Conservation (phyloP, 345 rosid species). For the Balakata baccata region DNA sequence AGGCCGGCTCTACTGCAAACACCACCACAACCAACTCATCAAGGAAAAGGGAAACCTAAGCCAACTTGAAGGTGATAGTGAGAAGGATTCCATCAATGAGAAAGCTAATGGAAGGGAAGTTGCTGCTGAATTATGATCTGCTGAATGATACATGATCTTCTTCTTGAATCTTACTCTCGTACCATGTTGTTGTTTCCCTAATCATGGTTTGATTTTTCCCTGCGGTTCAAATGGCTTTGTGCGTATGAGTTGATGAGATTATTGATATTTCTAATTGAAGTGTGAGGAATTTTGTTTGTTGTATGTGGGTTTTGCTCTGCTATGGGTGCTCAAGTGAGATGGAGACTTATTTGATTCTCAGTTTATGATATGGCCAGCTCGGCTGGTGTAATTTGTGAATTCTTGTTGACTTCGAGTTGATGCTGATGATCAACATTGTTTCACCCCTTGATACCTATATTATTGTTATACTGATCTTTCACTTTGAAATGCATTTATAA, state of each 20-base stretch:
- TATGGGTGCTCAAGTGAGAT: slow-evolving; percentile 23
- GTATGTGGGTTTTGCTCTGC: slow-evolving; percentile 14
- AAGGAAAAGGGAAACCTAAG: slow-evolving; percentile 92
- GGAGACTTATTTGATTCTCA: slow-evolving; percentile 18
- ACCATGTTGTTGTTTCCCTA: too few species aligned
- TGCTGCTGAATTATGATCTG: slow-evolving; percentile 27
- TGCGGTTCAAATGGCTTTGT: slow-evolving; percentile 23
- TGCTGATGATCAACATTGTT: too few species aligned
- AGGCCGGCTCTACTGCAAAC: slow-evolving; percentile 92
- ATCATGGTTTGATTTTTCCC: slow-evolving; percentile 9
- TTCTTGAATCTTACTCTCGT: neutral
- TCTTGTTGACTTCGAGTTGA: neutral
- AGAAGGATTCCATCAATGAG: slow-evolving; percentile 28
- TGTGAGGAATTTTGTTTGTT: slow-evolving; percentile 23
- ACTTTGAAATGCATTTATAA: neutral
- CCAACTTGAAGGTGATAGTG: slow-evolving; percentile 81
- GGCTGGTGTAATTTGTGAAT: slow-evolving; percentile 8
- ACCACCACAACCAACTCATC: slow-evolving; percentile 91
- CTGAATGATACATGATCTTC: neutral
- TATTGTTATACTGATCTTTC: neutral
- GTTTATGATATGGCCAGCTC: slow-evolving; percentile 1
- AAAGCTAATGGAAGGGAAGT: slow-evolving; percentile 36
- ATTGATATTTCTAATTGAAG: slow-evolving; percentile 17
- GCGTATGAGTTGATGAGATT: slow-evolving; percentile 11
- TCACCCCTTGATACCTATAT: too few species aligned